Evolutionary conservation across 352 stramenopile genomes (phyloP).

Genomic region (Phytopythium aichiense): DNA sequence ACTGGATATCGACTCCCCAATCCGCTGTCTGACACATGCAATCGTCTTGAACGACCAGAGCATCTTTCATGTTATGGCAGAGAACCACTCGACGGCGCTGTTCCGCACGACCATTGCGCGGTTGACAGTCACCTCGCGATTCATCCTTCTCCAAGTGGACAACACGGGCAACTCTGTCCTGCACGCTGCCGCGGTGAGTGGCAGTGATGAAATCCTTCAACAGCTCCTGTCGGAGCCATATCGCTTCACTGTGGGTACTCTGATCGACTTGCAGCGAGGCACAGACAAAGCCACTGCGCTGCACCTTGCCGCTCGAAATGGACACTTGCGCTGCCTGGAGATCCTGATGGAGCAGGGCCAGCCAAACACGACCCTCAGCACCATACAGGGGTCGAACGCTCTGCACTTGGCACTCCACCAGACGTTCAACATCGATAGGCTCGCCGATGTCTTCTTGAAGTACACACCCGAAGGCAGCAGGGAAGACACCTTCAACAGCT

Average conservation of each 20-base stretch:
- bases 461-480: not conserved
- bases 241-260: constrained; percentile 11
- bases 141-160: constrained; percentile 31
- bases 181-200: constrained; percentile 38
- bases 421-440: constrained; percentile 58
- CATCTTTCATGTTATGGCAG: constrained; percentile 44
- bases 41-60: constrained; percentile 12
- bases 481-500: constrained; percentile 33
- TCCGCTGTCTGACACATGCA: not conserved
- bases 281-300: constrained; percentile 37
- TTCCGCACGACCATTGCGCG: constrained; percentile 28
- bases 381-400: constrained; percentile 39
- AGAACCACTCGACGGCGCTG: constrained; percentile 32
- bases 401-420: constrained; percentile 59
- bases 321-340: constrained; percentile 34
- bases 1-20: not conserved
- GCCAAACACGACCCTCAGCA: constrained; percentile 20
- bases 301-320: constrained; percentile 40
- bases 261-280: constrained; percentile 36
- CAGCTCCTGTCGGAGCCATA: constrained; percentile 14
- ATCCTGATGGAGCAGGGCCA: constrained; percentile 27
- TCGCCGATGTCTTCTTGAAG: constrained; percentile 37
- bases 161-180: constrained; percentile 36
- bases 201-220: constrained; percentile 32
- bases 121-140: constrained; percentile 15